A percentile compares a stretch with the other conserved stretches of the same genome.
Evolutionary conservation across 495 filamentous ascomycete genomes (phyloP).

Genomic region (Xylaria scruposa): DNA sequence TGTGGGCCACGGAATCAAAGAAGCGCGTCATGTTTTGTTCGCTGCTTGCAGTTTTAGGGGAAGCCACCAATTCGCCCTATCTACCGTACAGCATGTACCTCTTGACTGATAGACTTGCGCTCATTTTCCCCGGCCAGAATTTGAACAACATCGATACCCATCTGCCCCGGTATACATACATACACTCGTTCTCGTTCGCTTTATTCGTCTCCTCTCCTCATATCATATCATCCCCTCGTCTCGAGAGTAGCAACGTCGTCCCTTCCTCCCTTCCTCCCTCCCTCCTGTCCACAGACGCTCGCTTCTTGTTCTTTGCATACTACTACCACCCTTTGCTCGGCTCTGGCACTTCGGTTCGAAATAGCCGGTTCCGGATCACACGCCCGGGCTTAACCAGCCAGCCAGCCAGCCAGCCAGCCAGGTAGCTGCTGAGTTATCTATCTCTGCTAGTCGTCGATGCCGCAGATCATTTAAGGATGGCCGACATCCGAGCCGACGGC

Average conservation of each 20-base stretch:
- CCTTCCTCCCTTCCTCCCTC: no score
- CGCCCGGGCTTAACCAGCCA: background rate
- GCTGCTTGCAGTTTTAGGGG: slow-evolving; percentile 21
- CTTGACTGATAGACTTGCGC: background rate
- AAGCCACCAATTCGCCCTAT: background rate
- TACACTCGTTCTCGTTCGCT: background rate
- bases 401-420: no score
- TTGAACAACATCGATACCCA: background rate
- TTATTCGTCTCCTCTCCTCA: background rate
- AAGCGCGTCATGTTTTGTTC: slow-evolving; percentile 18
- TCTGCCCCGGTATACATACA: background rate
- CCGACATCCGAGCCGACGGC: slow-evolving; percentile 13
- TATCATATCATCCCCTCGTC: background rate
- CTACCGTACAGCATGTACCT: no score
- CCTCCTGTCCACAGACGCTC: background rate
- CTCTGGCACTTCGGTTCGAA: background rate
- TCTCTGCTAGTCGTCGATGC: slow-evolving; percentile 1
- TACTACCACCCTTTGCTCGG: no score
- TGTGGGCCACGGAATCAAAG: slow-evolving; percentile 11
- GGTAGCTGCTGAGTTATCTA: background rate
- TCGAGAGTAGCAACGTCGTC: background rate
- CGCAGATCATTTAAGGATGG: slow-evolving; percentile 24
- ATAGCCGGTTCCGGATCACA: background rate
- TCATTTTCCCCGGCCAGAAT: background rate
- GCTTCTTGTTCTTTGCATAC: background rate